These are phyloP conservation scores for Artomyces pyxidatus DNA, from an alignment of 768 basidiomycete species.

Conservation along the genomic window DNA sequence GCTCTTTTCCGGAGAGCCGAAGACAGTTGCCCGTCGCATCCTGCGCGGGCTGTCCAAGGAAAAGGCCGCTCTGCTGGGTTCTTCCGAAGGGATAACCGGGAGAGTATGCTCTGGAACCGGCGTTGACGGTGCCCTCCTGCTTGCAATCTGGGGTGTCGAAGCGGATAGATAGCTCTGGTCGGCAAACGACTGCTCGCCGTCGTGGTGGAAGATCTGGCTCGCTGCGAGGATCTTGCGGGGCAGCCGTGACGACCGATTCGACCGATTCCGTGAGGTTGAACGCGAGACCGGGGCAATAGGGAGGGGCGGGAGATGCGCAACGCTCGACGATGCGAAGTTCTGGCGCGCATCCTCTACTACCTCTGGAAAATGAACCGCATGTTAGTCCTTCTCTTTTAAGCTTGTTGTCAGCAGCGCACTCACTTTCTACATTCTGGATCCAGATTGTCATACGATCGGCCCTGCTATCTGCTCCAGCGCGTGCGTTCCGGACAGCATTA, in stretches of 20 bases:
- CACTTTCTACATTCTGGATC: conserved; percentile 81
- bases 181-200: conserved; percentile 25
- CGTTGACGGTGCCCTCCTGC: neutral
- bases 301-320: conserved; percentile 47
- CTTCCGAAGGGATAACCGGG: conserved; percentile 20
- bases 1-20: conserved; percentile 46
- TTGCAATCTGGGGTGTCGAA: conserved; percentile 3
- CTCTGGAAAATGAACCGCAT: conserved; percentile 32
- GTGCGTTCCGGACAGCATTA: conserved; percentile 45
- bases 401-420: conserved; percentile 28
- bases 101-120: conserved; percentile 13
- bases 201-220: conserved; percentile 60
- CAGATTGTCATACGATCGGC: conserved; percentile 70
- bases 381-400: neutral
- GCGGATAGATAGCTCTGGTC: conserved; percentile 23
- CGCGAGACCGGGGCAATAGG: conserved; percentile 53
- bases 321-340: conserved; percentile 51
- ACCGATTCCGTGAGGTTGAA: conserved; percentile 32
- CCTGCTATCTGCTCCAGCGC: conserved; percentile 43
- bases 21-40: conserved; percentile 54
- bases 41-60: conserved; percentile 26
- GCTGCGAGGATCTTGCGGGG: conserved; percentile 58
- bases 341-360: conserved; percentile 77
- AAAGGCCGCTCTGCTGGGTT: conserved; percentile 12
- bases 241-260: conserved; percentile 42